Base-by-base conservation (phyloP, 2,329 filamentous ascomycete genomes). In the Trichoderma gracile region DNA sequence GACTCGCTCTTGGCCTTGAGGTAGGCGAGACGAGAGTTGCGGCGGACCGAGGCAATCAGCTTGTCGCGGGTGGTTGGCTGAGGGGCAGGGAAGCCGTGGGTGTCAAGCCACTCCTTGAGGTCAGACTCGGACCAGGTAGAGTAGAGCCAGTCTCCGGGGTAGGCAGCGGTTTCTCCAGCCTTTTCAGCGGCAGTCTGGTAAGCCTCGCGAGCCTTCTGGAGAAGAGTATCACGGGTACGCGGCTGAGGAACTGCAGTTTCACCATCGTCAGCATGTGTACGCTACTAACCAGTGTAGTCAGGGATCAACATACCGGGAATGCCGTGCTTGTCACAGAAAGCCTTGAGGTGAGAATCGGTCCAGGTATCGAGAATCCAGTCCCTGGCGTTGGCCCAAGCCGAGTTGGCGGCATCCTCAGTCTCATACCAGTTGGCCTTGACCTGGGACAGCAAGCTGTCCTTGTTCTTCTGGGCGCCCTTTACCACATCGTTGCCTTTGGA, bases 331-430 rank as follows among this genome's bases (percentile, higher is more conserved):
- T 98, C 94, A 68, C 93, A 89, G 79, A 98, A 98, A 1, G 91
- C 81, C 83, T 98, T 97, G 70, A 99, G 84, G 76, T 96, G 89
- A 69, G 93, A 97, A 65, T 98, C 94, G 69, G 90, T 89, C 92
- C 93, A 97, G 66, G 91, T 95, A 75, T 98, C 92, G 73, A 98
- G 89, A 70, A 98, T 90, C 95, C 95, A 98, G 71, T 94, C 89
- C 77, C 90, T 92, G 54, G 92, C 86, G 70, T 81, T 89, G 56
- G 79, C 75, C 79, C 91, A 93, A 25, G 90, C 87, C 52, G 89
- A 82, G 67, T 90, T 86, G 45, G 91, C 83, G 69, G 89, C 88
- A 49, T 95, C 90, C 69, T 92, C 89, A 10, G 89, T 88, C 77
- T 96, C 90, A 69, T 87, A 89, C 91, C 88, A 97, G 72, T 82